Evolutionary conservation across 176 grass and related monocot genomes (phyloP).

Genomic region (Microstegium vimineum): DNA sequence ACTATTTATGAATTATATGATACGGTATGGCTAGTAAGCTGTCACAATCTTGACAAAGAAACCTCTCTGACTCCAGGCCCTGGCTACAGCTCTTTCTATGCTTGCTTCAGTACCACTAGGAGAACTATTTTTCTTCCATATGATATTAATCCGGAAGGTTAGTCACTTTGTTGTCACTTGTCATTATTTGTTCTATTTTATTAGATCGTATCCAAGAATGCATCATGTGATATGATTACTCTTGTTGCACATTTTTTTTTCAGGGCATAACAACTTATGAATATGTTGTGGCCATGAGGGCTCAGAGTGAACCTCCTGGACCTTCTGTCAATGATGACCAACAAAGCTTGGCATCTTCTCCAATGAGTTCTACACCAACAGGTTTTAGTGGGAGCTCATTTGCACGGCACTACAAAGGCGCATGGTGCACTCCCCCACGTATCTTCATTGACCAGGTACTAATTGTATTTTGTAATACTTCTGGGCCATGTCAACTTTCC

Average conservation of each 20-base stretch:
- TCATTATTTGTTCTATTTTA: not conserved
- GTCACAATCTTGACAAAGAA: constrained; percentile 5
- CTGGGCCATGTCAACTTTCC: no score
- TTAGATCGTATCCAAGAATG: not conserved
- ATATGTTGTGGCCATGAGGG: constrained; percentile 96
- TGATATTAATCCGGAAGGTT: constrained; percentile 95
- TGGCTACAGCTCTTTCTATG: constrained; percentile 68
- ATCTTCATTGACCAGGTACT: constrained; percentile 85
- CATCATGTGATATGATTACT: not conserved
- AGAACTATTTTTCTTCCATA: constrained; percentile 99
- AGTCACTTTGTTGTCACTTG: constrained; percentile 2
- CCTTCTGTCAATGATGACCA: constrained; percentile 66
- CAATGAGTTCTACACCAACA: constrained; percentile 88
- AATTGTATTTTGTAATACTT: no score
- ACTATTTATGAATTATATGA: not conserved
- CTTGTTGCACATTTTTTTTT: not conserved
- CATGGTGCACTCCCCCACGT: constrained; percentile 97
- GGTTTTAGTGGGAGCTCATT: constrained; percentile 90
- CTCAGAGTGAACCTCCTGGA: constrained; percentile 82
- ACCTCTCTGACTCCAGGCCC: constrained; percentile 47
- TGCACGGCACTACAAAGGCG: constrained; percentile 85
- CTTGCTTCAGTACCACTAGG: constrained; percentile 77
- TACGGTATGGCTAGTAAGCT: constrained; percentile 1
- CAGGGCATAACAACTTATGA: constrained; percentile 98
- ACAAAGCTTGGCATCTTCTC: constrained; percentile 68